Percentiles rank a stretch among this genome's conserved stretches.
Conservation (phyloP, 169 alveolate species). For the Toxoplasma gondii region DNA sequence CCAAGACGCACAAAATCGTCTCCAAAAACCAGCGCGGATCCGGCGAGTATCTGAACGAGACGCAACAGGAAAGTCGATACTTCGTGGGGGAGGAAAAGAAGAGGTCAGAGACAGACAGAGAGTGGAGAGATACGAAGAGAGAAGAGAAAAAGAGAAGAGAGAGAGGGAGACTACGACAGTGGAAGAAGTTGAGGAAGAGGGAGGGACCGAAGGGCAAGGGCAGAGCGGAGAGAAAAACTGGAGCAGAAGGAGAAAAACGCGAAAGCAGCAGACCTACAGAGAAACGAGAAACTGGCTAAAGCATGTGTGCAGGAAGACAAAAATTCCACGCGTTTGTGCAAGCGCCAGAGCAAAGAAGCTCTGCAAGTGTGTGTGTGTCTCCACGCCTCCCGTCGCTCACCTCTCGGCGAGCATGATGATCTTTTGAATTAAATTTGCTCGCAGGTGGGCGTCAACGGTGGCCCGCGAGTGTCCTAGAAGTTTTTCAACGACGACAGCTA, state of each 20-base stretch:
- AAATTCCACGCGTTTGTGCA: not conserved
- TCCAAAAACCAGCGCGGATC: slow-evolving; percentile 33
- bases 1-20: slow-evolving; percentile 28
- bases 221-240: not conserved
- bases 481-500: slow-evolving; percentile 91
- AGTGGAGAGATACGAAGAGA: not conserved
- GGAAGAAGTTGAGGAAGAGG: too few relatives aligned
- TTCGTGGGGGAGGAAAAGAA: too few relatives aligned
- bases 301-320: not conserved
- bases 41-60: not conserved
- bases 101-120: not conserved
- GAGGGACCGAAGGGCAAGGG: not conserved
- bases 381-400: slow-evolving; percentile 13
- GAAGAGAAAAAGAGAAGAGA: not conserved
- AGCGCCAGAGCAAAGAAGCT: not conserved
- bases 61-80: not conserved
- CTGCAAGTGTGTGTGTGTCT: not conserved
- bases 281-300: not conserved
- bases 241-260: not conserved
- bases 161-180: not conserved
- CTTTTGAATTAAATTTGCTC: slow-evolving; percentile 86
- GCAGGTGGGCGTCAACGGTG: slow-evolving; percentile 84
- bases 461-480: slow-evolving; percentile 86
- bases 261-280: not conserved
- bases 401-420: slow-evolving; percentile 87